Percentiles rank a stretch among this genome's conserved stretches.
Evolutionary conservation across 108 stramenopile species (phyloP).

Genomic region (Pseudonitzschia pungens): DNA sequence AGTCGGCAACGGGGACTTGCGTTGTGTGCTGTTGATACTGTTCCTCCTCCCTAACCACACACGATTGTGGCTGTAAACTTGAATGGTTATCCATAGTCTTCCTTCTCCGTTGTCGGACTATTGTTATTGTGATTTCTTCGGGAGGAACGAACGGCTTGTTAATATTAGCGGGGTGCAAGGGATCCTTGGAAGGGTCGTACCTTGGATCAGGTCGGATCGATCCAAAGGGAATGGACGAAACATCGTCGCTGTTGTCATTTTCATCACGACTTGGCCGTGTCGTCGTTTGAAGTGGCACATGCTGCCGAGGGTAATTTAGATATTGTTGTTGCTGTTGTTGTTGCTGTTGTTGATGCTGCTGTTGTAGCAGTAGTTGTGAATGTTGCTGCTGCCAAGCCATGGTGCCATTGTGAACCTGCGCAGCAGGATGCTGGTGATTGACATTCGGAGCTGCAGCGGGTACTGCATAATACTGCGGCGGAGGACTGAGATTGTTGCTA

Average conservation of each 20-base stretch:
- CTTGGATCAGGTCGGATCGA: conserved; percentile 10
- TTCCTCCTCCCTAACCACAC: background rate
- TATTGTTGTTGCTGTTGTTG: background rate
- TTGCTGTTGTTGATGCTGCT: background rate
- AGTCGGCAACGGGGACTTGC: background rate
- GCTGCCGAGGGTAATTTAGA: background rate
- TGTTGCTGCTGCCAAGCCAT: conserved; percentile 3
- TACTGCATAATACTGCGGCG: background rate
- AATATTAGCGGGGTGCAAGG: background rate
- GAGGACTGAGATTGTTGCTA: background rate
- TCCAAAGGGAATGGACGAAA: background rate
- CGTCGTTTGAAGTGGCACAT: background rate
- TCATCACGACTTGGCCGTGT: background rate
- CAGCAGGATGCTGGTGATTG: background rate
- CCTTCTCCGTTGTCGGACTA: background rate
- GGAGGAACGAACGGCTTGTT: conserved; percentile 11
- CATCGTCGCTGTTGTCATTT: background rate
- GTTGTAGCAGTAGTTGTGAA: background rate
- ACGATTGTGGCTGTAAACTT: background rate
- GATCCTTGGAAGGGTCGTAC: conserved; percentile 1
- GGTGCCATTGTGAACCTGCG: background rate
- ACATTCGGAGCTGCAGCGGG: background rate
- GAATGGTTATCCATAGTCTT: background rate
- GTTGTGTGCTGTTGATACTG: background rate
- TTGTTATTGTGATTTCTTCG: background rate